Percentiles rank a stretch among this genome's conserved stretches.
Conservation (phyloP, 2,329 filamentous ascomycete species). For the Pseudocercospora pini-densiflorae region DNA sequence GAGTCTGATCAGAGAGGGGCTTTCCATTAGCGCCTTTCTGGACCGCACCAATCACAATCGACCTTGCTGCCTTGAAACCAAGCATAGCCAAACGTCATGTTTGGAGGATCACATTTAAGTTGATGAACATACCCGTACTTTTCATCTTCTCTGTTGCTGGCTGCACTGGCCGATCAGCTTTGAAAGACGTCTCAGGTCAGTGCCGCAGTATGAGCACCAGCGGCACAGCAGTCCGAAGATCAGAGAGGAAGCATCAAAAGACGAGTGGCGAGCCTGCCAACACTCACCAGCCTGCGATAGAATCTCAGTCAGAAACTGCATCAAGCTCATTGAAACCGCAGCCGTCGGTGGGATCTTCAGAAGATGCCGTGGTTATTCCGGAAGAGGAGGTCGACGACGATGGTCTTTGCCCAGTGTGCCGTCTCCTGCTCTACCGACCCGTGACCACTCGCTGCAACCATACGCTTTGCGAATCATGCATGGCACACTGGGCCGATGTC, state of each 20-base stretch:
- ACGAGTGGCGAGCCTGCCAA: background rate
- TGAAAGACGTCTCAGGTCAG: background rate
- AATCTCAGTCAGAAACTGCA: background rate
- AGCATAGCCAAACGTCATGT: too few species aligned
- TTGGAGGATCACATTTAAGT: too few species aligned
- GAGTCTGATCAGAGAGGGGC: background rate
- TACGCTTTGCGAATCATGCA: slow-evolving; percentile 50
- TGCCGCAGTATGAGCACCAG: background rate
- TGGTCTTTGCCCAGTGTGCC: slow-evolving; percentile 53
- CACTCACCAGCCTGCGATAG: background rate
- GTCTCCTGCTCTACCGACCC: slow-evolving; percentile 48
- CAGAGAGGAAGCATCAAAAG: background rate
- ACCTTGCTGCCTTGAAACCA: background rate
- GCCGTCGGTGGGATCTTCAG: background rate
- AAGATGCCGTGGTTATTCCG: background rate
- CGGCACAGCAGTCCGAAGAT: background rate
- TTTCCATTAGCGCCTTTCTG: background rate
- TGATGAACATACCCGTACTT: too few species aligned
- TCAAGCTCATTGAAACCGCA: background rate
- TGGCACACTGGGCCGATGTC: slow-evolving; percentile 52
- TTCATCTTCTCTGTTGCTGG: too few species aligned
- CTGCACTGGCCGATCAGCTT: too few species aligned
- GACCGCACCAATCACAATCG: background rate
- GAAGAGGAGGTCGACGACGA: slow-evolving; percentile 42
- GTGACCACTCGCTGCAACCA: slow-evolving; percentile 51